Evolutionary conservation across 352 stramenopile species (phyloP), one percentile per base, ranked within the genome.

Genomic region (Globisporangium iwayamae): DNA sequence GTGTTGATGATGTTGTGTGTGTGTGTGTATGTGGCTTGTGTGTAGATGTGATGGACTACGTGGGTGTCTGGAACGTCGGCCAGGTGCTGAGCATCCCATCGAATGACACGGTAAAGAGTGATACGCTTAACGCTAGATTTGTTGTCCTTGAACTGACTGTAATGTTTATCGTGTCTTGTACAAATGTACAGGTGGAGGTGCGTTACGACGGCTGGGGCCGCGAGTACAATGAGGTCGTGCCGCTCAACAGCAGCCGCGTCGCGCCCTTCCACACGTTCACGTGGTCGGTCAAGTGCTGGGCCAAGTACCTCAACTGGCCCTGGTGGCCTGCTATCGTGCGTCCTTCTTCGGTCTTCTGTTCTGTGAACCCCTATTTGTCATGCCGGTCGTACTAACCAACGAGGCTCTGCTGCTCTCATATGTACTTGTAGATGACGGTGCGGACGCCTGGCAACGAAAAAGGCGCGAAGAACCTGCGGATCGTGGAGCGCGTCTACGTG

Each of bases 231-330:
- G 84, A 93, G 52, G 65, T 89, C 32, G 71, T 91, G 34, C 51
- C 39, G 9, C 53, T 91, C 22, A 71, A 89, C 60, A 81, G 78
- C 62, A 63, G 77, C 36, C 79, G 83, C 14, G 76, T 91, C 18
- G 85, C 82, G 9, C 85, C 85, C 8, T 91, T 82, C 65, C 77
- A 93, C 57, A 90, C 82, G 36, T 93, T 85, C 60, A 93, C 85
- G 52, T 91, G 74, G 81, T 64, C 70, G 8, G 82, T 91, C 65
- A 91, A 91, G 62, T 89, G 82, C 61, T 93, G 85, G 85, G 81
- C 84, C 52, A 90, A 88, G 60, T 93, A 90, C 65, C 71, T 80
- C 16, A 93, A 93, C 56, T 93, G 81, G 81, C 85, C 82, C 1
- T 69, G 77, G 51, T 93, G 85, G 85, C 82, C 85, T 3, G 83